Base-by-base conservation (phyloP, 2,329 filamentous ascomycete species). In the Fusarium guadeloupense region DNA sequence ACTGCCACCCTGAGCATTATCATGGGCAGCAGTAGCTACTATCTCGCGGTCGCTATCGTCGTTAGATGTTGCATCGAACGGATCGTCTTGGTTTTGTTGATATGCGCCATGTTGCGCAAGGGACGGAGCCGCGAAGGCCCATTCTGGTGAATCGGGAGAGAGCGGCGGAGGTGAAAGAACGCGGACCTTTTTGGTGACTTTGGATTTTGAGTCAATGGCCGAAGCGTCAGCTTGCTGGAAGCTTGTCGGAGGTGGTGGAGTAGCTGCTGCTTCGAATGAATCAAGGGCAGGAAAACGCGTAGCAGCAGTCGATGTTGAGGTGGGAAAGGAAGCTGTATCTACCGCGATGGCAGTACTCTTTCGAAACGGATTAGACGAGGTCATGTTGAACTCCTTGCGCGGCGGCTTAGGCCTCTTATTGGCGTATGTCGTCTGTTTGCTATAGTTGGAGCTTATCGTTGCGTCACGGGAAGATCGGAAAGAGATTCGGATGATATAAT, bases 111-210 rank as follows among this genome's bases (percentile, higher is more conserved):
- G 20, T 70, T 72, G 31, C 57, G 68, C 57, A 56, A 75, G 57
- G 63, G 74, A 62, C 57, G 72, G 51, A 54, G 71, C 49, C 54
- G 72, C 57, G 50, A 71, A 64, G 14, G 69, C 75, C 73, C 68
- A 75, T 54, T 72, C 72, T 17, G 74, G 72, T 23, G 82, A 83
- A 63, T 85, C 83, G 64, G 84, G 82, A 12, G 83, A 83, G n/a
- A 83, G 81, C 4, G 85, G 85, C 54, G 85, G 85, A 45, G 86
- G 86, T 35, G 85, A 88, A 70, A 88, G 81, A 9, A 89, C 83
- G 69, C 88, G 85, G 57, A 91, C 88, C 69, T 85, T 89, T 76
- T 90, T 89, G 55, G 84, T 80, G 33, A 85, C 78, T 78, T 83
- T 90, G 34, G 73, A 71, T 62, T 75, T 81, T 43, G 56, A 64